Evolutionary conservation across 2,329 filamentous ascomycete species (phyloP), one percentile per base, ranked within the genome.

Genomic region (Ophiosphaerella herpotricha): DNA sequence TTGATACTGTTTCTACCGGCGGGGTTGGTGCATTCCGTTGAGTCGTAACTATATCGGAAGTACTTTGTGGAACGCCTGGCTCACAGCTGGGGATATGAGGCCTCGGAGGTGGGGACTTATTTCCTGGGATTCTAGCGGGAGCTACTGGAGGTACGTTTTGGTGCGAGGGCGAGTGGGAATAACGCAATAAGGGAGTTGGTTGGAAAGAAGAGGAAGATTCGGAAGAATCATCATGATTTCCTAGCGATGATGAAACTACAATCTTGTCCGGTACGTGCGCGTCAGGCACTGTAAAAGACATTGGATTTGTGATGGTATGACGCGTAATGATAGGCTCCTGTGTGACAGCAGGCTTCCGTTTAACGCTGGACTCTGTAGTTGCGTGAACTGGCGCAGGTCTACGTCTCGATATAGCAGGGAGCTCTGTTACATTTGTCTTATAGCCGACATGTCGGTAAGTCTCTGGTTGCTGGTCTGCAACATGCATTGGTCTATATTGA

Each of bases 341-440:
- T 21, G 7, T 13, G 5, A 9, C 23, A 6, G 6, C 8, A 3
- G 7, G 12, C 21, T 39, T 16, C 21, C 5, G 21, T 8, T 23
- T 7, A 39, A 32, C 4, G 36, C 29, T 18, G 12, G 49, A 41
- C 14, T 57, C 54, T 16, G 47, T 57, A 12, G 47, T 16, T 18
- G 54, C 37, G 32, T 49, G 48, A 7, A 26, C 32, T 7, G 38
- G 36, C 26, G 47, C n/a, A 4, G 56, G 54, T 35, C 54, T 53
- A 4, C 33, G 49, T 32, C 1, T 55, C 5, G 46, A 7, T 21
- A 31, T 38, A 36, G 52, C 31, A 23, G 48, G 43, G 32, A 52
- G 21, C 13, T 52, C 52, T 13, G 39, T 29, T 7, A 45, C 35
- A n/a, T 34, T 24, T 21, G 12, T 46, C 18, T 38, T 39, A 6